These are phyloP conservation scores for Podaxis sp. DNA, from an alignment of 768 basidiomycete species.

Conservation along the genomic window DNA sequence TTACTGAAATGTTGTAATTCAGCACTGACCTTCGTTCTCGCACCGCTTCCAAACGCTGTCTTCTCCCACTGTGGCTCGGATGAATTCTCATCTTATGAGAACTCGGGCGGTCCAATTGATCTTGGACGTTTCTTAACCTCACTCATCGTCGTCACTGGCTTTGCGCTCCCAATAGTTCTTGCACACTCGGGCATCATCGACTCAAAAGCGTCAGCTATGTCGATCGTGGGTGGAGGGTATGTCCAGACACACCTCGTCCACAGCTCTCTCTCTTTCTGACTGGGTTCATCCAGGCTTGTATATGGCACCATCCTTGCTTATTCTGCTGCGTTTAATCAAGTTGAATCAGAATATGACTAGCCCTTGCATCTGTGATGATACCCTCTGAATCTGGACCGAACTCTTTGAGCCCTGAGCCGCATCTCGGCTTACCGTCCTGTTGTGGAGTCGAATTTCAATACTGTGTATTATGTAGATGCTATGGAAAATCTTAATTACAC, in stretches of 20 bases:
- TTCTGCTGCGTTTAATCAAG: conserved; percentile 77
- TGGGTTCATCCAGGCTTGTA: conserved; percentile 51
- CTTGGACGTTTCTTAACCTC: conserved; percentile 94
- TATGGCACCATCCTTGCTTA: conserved; percentile 92
- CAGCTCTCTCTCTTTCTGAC: conserved; percentile 6
- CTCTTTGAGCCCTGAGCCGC: background rate
- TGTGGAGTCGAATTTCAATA: background rate
- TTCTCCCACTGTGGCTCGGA: conserved; percentile 92
- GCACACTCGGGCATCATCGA: conserved; percentile 89
- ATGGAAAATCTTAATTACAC: conserved; percentile 12
- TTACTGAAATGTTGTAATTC: conserved; percentile 7
- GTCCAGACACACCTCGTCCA: conserved; percentile 25
- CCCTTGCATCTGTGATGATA: conserved; percentile 4
- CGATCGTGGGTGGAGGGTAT: conserved; percentile 88
- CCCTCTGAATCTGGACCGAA: background rate
- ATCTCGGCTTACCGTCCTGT: background rate
- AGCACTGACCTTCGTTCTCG: conserved; percentile 95
- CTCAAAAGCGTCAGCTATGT: conserved; percentile 87
- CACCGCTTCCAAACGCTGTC: conserved; percentile 92
- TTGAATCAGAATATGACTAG: conserved; percentile 80
- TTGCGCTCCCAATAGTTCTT: conserved; percentile 88
- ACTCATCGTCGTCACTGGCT: conserved; percentile 87
- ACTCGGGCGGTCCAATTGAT: conserved; percentile 66
- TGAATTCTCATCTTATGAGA: conserved; percentile 79
- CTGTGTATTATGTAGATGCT: conserved; percentile 17